Conservation (phyloP, 306 rosid species). For the Cajanus cajan region DNA sequence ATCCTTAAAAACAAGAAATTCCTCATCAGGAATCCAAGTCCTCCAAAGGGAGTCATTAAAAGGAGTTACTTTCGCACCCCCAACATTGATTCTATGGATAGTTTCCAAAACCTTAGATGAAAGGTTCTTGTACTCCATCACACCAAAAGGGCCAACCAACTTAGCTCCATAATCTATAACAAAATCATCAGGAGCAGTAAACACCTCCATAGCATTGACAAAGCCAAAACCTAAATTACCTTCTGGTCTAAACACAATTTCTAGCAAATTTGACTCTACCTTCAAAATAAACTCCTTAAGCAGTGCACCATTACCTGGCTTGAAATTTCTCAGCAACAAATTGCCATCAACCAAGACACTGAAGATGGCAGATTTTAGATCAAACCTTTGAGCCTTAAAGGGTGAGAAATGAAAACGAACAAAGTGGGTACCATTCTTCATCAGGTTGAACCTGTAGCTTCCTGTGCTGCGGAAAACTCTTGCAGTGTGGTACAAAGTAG, state of each 20-base stretch:
- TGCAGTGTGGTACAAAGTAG: constrained; percentile 58
- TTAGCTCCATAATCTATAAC: constrained; percentile 62
- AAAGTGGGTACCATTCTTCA: constrained; percentile 60
- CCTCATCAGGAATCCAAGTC: constrained; percentile 80
- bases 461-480: constrained; percentile 65
- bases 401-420: constrained; percentile 85
- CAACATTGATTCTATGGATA: constrained; percentile 77
- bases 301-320: constrained; percentile 12
- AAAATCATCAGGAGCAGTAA: constrained; percentile 67
- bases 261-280: constrained; percentile 45
- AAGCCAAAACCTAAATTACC: constrained; percentile 59
- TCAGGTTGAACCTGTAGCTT: constrained; percentile 57
- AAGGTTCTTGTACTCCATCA: constrained; percentile 53
- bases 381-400: constrained; percentile 49
- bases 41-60: constrained; percentile 91
- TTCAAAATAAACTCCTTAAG: constrained; percentile 63
- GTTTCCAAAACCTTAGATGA: constrained; percentile 72
- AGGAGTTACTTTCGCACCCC: constrained; percentile 71
- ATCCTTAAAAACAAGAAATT: constrained; percentile 53
- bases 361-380: constrained; percentile 54
- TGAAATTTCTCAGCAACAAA: constrained; percentile 36
- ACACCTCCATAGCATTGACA: constrained; percentile 73
- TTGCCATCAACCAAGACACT: constrained; percentile 46
- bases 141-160: constrained; percentile 44
- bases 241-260: constrained; percentile 54